These are phyloP conservation scores for Corylus americana DNA, from an alignment of 306 rosid species.

Conservation along the genomic window DNA sequence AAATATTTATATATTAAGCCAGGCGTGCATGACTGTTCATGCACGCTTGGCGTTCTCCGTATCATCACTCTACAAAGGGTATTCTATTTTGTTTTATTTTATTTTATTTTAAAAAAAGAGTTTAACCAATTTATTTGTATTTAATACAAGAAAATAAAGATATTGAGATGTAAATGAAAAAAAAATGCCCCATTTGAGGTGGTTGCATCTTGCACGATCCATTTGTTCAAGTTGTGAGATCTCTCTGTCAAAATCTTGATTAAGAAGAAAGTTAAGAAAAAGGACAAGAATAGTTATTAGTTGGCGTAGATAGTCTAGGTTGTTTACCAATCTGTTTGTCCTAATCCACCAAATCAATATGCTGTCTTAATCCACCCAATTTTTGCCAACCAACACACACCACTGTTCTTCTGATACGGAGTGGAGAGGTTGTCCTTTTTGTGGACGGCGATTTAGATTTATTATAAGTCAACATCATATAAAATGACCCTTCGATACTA, in stretches of 20 bases:
- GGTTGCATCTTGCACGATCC: slow-evolving; percentile 8
- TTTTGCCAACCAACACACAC: slow-evolving; percentile 24
- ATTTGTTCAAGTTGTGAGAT: not conserved
- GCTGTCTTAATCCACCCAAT: slow-evolving; percentile 27
- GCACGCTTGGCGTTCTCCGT: no score
- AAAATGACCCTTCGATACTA: not conserved
- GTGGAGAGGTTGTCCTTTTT: not conserved
- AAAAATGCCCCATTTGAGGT: not conserved
- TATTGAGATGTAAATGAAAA: not conserved
- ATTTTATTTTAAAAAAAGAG: no score
- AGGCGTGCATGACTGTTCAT: no score
- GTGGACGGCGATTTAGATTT: not conserved
- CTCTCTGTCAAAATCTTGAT: not conserved
- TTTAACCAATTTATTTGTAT: not conserved
- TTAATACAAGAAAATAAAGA: not conserved
- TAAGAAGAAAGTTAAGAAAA: not conserved
- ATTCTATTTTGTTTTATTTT: no score
- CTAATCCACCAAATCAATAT: not conserved
- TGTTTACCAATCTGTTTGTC: slow-evolving; percentile 5
- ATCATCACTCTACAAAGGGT: no score
- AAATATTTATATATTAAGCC: no score
- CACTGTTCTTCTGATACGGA: not conserved
- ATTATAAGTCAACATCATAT: not conserved
- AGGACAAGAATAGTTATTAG: not conserved
- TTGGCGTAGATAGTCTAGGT: slow-evolving; percentile 2